Percentiles rank a stretch among this genome's conserved stretches.
Evolutionary conservation across 139 green algal genomes (phyloP).

Genomic region (Penium margaritaceum): DNA sequence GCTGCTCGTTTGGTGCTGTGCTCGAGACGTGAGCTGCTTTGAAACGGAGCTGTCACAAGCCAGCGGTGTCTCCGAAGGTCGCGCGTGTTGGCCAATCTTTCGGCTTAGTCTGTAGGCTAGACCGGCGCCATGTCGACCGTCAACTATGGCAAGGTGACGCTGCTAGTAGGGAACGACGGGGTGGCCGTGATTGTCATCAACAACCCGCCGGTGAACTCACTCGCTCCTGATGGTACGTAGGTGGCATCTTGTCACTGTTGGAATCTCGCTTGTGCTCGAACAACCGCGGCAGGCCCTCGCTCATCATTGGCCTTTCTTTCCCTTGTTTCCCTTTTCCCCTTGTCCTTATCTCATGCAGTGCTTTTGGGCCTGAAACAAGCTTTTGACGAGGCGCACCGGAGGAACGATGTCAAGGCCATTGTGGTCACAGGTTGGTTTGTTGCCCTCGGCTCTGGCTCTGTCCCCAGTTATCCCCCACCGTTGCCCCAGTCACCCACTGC

Average conservation of each 20-base stretch:
- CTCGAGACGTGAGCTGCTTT: too few relatives aligned
- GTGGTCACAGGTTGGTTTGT: slow-evolving; percentile 73
- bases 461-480: too few relatives aligned
- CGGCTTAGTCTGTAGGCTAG: too few relatives aligned
- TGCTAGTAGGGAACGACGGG: slow-evolving; percentile 58
- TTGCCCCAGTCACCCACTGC: too few relatives aligned
- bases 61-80: too few relatives aligned
- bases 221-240: slow-evolving; percentile 51
- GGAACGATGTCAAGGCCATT: slow-evolving; percentile 71
- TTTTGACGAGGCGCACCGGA: slow-evolving; percentile 65
- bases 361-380: slow-evolving; percentile 57
- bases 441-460: too few relatives aligned
- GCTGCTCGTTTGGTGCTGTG: too few relatives aligned
- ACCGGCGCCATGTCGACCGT: too few relatives aligned
- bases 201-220: slow-evolving; percentile 90
- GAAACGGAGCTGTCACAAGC: too few relatives aligned
- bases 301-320: background rate
- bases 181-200: slow-evolving; percentile 80
- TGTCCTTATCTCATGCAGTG: slow-evolving; percentile 56
- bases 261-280: background rate
- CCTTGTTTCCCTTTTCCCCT: slow-evolving; percentile 10
- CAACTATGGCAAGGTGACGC: slow-evolving; percentile 51
- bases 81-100: too few relatives aligned
- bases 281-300: background rate
- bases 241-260: background rate